Evolutionary conservation across 495 filamentous ascomycete species (phyloP), one percentile per base, ranked within the genome.

Genomic region (Hypoxylon fuscum): DNA sequence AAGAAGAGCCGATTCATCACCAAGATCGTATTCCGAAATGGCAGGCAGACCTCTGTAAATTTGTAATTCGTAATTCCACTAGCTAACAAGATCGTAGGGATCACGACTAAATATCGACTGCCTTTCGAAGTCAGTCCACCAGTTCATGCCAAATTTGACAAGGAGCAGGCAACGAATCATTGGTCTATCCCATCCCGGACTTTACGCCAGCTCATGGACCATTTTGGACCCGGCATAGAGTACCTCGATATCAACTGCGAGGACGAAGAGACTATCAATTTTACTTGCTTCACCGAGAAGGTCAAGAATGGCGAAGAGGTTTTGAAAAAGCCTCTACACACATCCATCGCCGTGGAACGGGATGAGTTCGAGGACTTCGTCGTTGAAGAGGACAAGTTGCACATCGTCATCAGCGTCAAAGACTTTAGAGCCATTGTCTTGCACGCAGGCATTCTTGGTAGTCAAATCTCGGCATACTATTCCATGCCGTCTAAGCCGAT

Each of bases 221-320:
- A 97, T 72, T 98, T 98, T 72, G 92, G 90, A 4, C 84, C 87
- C 1, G 92, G 88, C 21, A 94, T 96, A 12, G 95, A 98, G 71
- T 90, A 96, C 60, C 81, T 98, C 6, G 93, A 97, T 62, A 89
- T 97, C 50, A 90, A 88, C 69, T 85, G 87, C 6, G 89, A 96
- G 31, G 74, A 77, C 14, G 78, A 81, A 0, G 67, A 68, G n/a
- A 68, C 76, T 12, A 76, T 82, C 20, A 87, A 90, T 42, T 96
- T 98, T 64, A 97, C 92, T 1, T 97, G 93, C 72, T 98, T 94
- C 68, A 98, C 94, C 1, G 95, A 96, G 66, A 97, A 95, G 72
- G 84, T 93, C 32, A 84, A 83, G 47, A 88, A 89, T 55, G 92
- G 91, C 9, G 95, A 90, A 93, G 93, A 96, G 65, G 86, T 96